Evolutionary conservation across 2,329 filamentous ascomycete genomes (phyloP).

Genomic region (Alternaria alternata): DNA sequence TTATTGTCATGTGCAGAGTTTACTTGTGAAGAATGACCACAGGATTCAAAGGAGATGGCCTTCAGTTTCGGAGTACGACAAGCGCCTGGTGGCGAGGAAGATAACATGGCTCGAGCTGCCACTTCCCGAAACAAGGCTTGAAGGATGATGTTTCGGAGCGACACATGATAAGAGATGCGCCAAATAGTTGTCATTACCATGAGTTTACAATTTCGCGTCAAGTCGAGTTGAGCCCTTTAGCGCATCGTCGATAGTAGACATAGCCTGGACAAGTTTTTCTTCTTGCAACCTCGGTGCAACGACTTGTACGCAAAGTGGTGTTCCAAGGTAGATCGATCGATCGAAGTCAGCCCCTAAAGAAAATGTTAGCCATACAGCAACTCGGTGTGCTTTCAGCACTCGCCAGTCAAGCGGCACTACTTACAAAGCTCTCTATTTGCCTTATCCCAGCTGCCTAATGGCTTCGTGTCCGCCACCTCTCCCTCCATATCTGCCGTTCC

Average conservation of each 20-base stretch:
- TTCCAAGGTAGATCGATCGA: slow-evolving; percentile 62
- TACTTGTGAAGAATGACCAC: not conserved
- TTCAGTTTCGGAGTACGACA: not conserved
- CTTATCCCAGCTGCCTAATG: slow-evolving; percentile 67
- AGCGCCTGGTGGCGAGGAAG: not conserved
- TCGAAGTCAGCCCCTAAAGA: slow-evolving; percentile 57
- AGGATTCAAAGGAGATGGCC: not conserved
- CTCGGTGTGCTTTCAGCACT: not conserved
- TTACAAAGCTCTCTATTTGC: slow-evolving; percentile 65
- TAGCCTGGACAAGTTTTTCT: slow-evolving; percentile 61
- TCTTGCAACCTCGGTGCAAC: slow-evolving; percentile 64
- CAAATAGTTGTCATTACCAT: not conserved
- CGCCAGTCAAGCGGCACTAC: slow-evolving; percentile 11
- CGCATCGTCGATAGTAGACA: slow-evolving; percentile 62
- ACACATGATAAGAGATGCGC: not conserved
- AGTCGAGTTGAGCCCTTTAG: slow-evolving; percentile 33
- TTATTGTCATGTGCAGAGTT: not conserved
- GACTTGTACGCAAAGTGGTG: slow-evolving; percentile 65
- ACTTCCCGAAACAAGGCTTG: not conserved
- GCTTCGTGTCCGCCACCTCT: slow-evolving; percentile 52
- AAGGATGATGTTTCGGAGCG: not conserved
- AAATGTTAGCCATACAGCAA: slow-evolving; percentile 7
- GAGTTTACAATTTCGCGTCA: slow-evolving; percentile 25
- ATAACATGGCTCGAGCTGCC: not conserved
- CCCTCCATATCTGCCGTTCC: slow-evolving; percentile 59